These are phyloP conservation scores for Psophocarpus tetragonolobus DNA, from an alignment of 306 rosid species.

Conservation along the genomic window DNA sequence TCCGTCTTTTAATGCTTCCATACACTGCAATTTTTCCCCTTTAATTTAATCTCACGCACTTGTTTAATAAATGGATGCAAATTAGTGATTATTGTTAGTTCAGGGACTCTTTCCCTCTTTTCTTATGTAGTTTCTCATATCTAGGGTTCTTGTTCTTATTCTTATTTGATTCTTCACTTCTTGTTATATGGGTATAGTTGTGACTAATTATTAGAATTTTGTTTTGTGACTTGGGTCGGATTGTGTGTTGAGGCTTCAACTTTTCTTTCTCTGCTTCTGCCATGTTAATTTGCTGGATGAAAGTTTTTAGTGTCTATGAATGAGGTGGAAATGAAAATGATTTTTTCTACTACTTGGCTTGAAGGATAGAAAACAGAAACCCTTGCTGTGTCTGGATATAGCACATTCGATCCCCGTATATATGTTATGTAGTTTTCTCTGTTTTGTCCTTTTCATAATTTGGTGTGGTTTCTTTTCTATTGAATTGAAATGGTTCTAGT, in stretches of 20 bases:
- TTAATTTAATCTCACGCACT: not conserved
- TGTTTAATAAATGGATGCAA: not conserved
- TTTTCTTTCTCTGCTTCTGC: not conserved
- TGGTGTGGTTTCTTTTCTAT: not conserved
- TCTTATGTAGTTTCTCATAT: not conserved
- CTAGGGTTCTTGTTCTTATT: not conserved
- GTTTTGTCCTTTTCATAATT: not conserved
- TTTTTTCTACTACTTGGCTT: not conserved
- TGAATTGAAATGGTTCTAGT: not conserved
- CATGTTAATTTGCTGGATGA: not conserved
- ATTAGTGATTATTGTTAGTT: not conserved
- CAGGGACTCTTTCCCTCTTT: not conserved
- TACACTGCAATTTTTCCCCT: not conserved
- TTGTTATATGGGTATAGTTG: not conserved
- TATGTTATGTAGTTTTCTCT: not conserved
- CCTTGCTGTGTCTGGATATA: not conserved
- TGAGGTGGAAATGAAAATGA: slow-evolving; percentile 5
- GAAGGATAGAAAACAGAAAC: not conserved
- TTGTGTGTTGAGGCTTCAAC: not conserved
- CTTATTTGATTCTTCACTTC: not conserved
- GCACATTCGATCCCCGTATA: not conserved
- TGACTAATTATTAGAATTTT: not conserved
- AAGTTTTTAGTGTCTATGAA: not conserved
- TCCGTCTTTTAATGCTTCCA: not conserved
- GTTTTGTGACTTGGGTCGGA: not conserved